Evolutionary conservation across 306 rosid species (phyloP), one percentile per base, ranked within the genome.

Genomic region (Datisca glomerata): DNA sequence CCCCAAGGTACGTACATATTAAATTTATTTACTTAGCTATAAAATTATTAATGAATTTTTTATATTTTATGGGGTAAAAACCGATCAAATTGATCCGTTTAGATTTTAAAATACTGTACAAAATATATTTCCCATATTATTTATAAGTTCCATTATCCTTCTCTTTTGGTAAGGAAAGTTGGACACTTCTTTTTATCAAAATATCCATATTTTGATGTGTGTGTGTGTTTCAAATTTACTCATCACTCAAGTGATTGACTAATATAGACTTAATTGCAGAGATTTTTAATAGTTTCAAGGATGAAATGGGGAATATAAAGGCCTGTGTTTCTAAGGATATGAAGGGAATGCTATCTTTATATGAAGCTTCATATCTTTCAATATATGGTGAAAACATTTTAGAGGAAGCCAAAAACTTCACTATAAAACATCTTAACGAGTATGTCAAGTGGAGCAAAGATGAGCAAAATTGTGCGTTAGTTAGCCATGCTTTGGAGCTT

Each of bases 381-480:
- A 3, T 49, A 8, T 36, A 59, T 17, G 57, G 41, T n/a, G 59
- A 60, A 49, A 41, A 0, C 11, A 10, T 42, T 0, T 18, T 41
- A 32, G 49, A 53, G 2, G 50, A 59, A 41, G 59, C 47, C 24
- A 60, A 19, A 51, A 27, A 43, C 36, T 60, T 60, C 12, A 5
- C 49, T 4, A 9, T 12, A 10, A 57, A 57, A 22, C 32, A 27
- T 27, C 55, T 57, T 0, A 4, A 4, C 4, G 49, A 25, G 6
- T 20, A 11, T 20, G 19, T 45, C 0, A 12, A 38, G 4, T 4
- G 35, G 5, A 17, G 16, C 0, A 38, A 28, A 10, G 4, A 43
- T 6, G 7, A 20, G 2, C 18, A 14, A 15, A 17, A 23, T 18
- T 13, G 9, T n/a, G 5, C 12, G 18, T 36, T 44, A n/a, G 43